These are phyloP conservation scores for Lagerstroemia speciosa DNA, from an alignment of 345 rosid species.

Conservation along the genomic window DNA sequence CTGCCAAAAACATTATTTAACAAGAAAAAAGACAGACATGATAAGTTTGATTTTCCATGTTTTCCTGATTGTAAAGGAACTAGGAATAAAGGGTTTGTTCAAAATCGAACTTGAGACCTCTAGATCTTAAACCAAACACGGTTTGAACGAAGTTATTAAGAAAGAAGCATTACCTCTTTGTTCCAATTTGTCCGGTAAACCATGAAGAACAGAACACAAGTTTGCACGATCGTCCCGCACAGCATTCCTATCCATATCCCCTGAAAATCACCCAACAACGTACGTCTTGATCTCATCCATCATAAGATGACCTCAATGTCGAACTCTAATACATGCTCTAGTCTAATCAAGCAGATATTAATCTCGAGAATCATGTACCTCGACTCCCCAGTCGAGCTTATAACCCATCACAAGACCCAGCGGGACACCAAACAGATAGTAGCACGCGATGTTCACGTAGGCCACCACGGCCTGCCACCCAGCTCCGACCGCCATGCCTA, in stretches of 20 bases:
- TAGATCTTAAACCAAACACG: too few species aligned
- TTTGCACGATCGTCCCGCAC: constrained; percentile 51
- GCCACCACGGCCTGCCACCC: constrained; percentile 68
- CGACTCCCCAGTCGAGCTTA: constrained; percentile 38
- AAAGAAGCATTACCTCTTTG: constrained; percentile 32
- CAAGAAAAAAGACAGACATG: not conserved
- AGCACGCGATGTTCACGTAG: constrained; percentile 55
- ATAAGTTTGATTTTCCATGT: not conserved
- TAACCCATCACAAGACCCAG: constrained; percentile 49
- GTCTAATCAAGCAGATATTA: too few species aligned
- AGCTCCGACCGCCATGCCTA: constrained; percentile 23
- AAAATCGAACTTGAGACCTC: too few species aligned
- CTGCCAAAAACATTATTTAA: constrained; percentile 21
- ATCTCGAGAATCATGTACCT: constrained; percentile 17
- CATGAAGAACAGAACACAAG: constrained; percentile 43
- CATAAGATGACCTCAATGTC: too few species aligned
- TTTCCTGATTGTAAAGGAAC: too few species aligned
- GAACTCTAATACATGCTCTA: too few species aligned
- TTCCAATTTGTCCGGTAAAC: constrained; percentile 61
- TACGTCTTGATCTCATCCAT: not conserved
- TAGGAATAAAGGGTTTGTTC: too few species aligned
- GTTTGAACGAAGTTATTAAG: too few species aligned
- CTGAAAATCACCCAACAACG: constrained; percentile 17
- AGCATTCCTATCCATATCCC: constrained; percentile 81
- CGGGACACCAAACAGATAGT: constrained; percentile 52